Evolutionary conservation across 257 asterid genomes (phyloP).

Genomic region (Nicotiana paniculata): DNA sequence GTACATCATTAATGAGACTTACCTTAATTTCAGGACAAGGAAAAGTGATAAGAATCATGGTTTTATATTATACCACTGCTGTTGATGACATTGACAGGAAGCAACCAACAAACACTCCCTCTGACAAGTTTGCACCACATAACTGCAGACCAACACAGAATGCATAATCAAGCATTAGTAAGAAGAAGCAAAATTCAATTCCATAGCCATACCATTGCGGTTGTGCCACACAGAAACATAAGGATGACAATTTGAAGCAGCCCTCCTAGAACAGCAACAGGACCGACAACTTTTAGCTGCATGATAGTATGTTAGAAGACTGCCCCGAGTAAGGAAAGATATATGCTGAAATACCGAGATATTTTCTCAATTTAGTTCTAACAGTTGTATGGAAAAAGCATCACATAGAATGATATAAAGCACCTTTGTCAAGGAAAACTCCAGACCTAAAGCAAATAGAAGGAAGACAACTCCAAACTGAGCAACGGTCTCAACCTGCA

Average conservation of each 20-base stretch:
- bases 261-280: constrained; percentile 93
- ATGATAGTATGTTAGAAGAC: constrained; percentile 20
- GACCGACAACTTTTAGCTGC: constrained; percentile 94
- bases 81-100: constrained; percentile 98
- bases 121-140: constrained; percentile 84
- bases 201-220: constrained; percentile 55
- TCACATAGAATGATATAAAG: neutral
- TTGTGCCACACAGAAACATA: constrained; percentile 59
- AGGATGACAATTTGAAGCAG: constrained; percentile 74
- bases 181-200: neutral
- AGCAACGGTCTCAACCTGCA: constrained; percentile 94
- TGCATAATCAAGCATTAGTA: neutral
- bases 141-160: constrained; percentile 42
- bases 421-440: constrained; percentile 88
- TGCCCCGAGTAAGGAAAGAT: constrained; percentile 12
- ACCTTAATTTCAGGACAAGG: constrained; percentile 10
- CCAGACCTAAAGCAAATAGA: constrained; percentile 91
- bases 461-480: constrained; percentile 98
- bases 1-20: neutral
- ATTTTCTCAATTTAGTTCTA: neutral
- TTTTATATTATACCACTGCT: constrained; percentile 58
- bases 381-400: neutral
- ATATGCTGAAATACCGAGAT: neutral
- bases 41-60: neutral
- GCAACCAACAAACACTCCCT: constrained; percentile 89